Evolutionary conservation across 202 grass and related monocot genomes (phyloP).

Genomic region (Zoysia matrella): DNA sequence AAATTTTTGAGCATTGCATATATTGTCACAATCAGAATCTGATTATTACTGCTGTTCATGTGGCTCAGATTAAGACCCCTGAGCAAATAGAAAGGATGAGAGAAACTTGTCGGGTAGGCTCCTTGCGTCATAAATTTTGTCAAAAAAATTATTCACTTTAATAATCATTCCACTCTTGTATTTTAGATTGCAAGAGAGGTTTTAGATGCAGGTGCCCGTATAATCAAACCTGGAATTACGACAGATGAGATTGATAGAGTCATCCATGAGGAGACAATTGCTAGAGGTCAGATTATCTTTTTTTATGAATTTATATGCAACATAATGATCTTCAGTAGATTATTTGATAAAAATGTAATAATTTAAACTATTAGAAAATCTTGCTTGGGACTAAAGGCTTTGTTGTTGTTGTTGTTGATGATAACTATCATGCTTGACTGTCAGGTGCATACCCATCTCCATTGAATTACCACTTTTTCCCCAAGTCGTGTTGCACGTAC

Average conservation of each 20-base stretch:
- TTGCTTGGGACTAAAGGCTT: neutral
- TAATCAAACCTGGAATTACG: conserved; percentile 96
- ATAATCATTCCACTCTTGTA: conserved; percentile 30
- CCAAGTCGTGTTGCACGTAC: conserved; percentile 99
- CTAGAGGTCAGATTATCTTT: conserved; percentile 62
- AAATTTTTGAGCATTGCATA: conserved; percentile 27
- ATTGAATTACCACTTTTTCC: conserved; percentile 98
- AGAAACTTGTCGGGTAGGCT: conserved; percentile 94
- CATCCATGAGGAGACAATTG: conserved; percentile 92
- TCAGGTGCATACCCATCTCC: conserved; percentile 95
- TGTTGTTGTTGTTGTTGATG: neutral
- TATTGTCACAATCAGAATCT: conserved; percentile 21
- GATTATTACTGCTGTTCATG: conserved; percentile 37
- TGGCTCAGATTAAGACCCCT: conserved; percentile 90
- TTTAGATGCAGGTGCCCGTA: conserved; percentile 83
- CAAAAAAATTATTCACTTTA: conserved; percentile 22
- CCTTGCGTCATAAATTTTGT: conserved; percentile 7
- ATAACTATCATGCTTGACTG: conserved; percentile 45
- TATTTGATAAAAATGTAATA: conserved; percentile 2
- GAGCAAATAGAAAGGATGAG: conserved; percentile 95
- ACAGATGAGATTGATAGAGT: conserved; percentile 99
- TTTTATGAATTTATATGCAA: conserved; percentile 22
- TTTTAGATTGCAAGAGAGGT: conserved; percentile 94
- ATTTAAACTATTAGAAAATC: too few relatives aligned
- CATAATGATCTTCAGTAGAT: conserved; percentile 19